Percentiles rank a stretch among this genome's conserved stretches.
Conservation (phyloP, 192 early-diverging fungal species). For the Neocallimastix lanati region DNA sequence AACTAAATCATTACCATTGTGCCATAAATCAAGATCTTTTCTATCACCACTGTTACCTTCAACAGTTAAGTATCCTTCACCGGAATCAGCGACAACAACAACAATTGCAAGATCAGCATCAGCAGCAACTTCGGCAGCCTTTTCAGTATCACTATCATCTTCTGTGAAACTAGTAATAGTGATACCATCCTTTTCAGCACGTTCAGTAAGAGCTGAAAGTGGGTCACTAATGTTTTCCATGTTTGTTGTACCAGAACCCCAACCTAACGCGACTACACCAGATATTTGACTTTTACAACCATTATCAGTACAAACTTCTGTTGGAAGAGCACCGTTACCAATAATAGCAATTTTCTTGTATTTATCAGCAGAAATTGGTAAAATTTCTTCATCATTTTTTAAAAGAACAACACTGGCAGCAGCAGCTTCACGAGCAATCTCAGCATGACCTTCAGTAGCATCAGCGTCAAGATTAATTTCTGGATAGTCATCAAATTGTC, state of each 20-base stretch:
- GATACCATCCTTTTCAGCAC: not conserved
- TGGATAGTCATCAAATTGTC: not conserved
- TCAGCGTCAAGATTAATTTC: not conserved
- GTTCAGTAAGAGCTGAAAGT: not conserved
- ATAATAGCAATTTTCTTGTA: slow-evolving; percentile 13
- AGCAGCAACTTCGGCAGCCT: not conserved
- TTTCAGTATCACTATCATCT: not conserved
- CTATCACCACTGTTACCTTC: slow-evolving; percentile 7
- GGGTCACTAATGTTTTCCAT: slow-evolving; percentile 4
- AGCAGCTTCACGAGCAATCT: slow-evolving; percentile 8
- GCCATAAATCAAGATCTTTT: slow-evolving; percentile 10
- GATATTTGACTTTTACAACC: not conserved
- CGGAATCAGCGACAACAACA: slow-evolving; percentile 2
- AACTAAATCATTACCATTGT: slow-evolving; percentile 13
- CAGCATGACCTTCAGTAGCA: not conserved
- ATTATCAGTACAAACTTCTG: not conserved
- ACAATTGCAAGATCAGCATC: not conserved
- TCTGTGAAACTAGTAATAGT: not conserved
- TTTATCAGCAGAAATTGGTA: slow-evolving; percentile 11
- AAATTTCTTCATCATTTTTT: slow-evolving; percentile 15
- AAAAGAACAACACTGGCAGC: slow-evolving; percentile 23
- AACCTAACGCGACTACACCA: slow-evolving; percentile 1
- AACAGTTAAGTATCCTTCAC: slow-evolving; percentile 1
- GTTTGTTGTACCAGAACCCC: slow-evolving; percentile 6
- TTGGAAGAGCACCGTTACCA: slow-evolving; percentile 17